Evolutionary conservation across 1,139 yeast genomes (phyloP), one percentile per base, ranked within the genome.

Genomic region (Taphrina deformans): DNA sequence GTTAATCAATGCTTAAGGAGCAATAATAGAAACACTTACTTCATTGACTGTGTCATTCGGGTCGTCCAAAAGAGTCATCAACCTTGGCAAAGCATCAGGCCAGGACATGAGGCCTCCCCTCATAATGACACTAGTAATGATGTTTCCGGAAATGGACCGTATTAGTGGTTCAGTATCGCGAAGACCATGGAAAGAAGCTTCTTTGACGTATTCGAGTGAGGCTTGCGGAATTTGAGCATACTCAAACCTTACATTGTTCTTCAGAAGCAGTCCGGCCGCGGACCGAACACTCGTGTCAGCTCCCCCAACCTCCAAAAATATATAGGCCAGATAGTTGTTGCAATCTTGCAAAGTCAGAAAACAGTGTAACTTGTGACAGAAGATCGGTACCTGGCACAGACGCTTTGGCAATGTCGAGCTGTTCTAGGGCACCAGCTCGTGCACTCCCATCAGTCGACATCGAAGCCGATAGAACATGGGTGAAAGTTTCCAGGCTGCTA

Each of bases 61-160:
- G 41, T 58, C 61, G 46, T 62, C 67, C 40, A 67, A 41, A 71
- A 90, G 75, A 65, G 82, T 83, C 71, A 91, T 75, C 64, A 93
- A 79, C 69, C 84, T 85, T 0, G 88, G 86, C 35, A 93, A 77
- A 26, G 87, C 81, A 52, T 83, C 83, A 1, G 96, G 91, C 96
- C 96, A 90, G 33, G 81, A 80, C 35, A 78, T 76, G 51, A 89
- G 79, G 0, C 96, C 96, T 58, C 85, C 83, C n/a, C 84, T 79
- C 7, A 88, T 80, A 71, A 92, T 88, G 48, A 93, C 77, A 0
- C 96, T 82, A 1, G 98, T 89, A 62, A 93, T 86, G 63, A 91
- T 96, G 73, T 87, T 92, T 53, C 98, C 97, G 14, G 97, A 86
- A 68, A 92, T 89, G 73, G 89, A 90, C 69, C 96, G 82, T 27